phyloP scores from a whole-genome alignment of 1,284 basidiomycete genomes.

The Puccinia brachypodii region DNA sequence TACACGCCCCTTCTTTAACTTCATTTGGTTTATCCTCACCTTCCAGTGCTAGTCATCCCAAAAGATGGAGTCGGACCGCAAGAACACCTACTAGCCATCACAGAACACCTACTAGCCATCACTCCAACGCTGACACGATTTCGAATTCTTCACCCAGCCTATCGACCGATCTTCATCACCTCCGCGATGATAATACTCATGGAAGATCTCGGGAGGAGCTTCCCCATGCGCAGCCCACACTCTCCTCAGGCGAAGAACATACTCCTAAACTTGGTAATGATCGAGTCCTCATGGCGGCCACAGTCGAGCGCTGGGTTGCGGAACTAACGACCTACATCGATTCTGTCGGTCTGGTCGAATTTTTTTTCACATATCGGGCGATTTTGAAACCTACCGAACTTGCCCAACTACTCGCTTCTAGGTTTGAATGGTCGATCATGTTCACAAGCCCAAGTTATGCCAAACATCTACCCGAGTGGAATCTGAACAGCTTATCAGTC shows the following conservation, averaged over 20 bases:
- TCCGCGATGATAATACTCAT: neutral
- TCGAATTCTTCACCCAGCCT: slow-evolving; percentile 8
- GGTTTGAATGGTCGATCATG: slow-evolving; percentile 81
- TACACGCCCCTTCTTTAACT: neutral
- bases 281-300: slow-evolving; percentile 72
- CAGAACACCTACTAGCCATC: neutral
- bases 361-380: slow-evolving; percentile 81
- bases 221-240: neutral
- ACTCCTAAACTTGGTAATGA: slow-evolving; percentile 26
- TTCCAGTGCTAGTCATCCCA: neutral
- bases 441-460: slow-evolving; percentile 52
- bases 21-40: neutral
- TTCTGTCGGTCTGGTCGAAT: slow-evolving; percentile 73
- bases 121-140: neutral
- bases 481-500: slow-evolving; percentile 53
- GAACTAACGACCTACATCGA: slow-evolving; percentile 78
- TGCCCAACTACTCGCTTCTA: slow-evolving; percentile 72
- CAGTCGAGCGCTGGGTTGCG: slow-evolving; percentile 84
- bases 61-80: slow-evolving; percentile 42
- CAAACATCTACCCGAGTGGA: slow-evolving; percentile 13
- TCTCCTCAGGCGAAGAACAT: neutral
- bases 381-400: slow-evolving; percentile 75
- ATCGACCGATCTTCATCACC: neutral
- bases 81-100: neutral
- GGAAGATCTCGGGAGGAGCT: slow-evolving; percentile 14